phyloP scores from a whole-genome alignment of 225 moss, liverwort and hornwort genomes.

The Bryum argenteum region DNA sequence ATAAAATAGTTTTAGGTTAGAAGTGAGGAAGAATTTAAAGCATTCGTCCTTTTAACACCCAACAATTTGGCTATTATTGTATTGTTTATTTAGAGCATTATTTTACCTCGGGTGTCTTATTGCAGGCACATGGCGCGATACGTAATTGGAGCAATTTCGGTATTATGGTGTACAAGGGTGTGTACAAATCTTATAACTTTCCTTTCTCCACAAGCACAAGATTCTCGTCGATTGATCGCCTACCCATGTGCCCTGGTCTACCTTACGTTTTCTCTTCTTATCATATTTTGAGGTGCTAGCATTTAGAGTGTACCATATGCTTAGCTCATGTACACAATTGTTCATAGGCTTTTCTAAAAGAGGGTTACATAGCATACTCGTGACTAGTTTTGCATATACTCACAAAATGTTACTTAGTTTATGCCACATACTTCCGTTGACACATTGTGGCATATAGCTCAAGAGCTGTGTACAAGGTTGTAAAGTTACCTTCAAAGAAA shows the following conservation, averaged over 20 bases:
- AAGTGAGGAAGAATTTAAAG: too few relatives aligned
- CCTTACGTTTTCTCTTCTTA: constrained; percentile 74
- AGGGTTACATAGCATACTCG: background rate
- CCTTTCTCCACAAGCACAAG: constrained; percentile 77
- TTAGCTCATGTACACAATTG: constrained; percentile 20
- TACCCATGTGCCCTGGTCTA: constrained; percentile 86
- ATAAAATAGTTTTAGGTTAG: too few relatives aligned
- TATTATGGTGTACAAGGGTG: constrained; percentile 80
- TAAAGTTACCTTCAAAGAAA: constrained; percentile 26
- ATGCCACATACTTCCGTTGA: constrained; percentile 17
- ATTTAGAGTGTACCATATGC: constrained; percentile 23
- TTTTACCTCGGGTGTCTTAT: background rate
- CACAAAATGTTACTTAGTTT: background rate
- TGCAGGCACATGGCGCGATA: constrained; percentile 61
- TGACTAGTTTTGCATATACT: background rate
- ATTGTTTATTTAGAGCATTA: background rate
- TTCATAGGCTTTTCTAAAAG: background rate
- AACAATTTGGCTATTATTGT: too few relatives aligned
- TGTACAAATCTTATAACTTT: constrained; percentile 78
- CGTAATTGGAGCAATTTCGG: constrained; percentile 60
- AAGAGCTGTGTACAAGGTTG: constrained; percentile 24
- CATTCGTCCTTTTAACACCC: too few relatives aligned
- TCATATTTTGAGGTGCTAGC: constrained; percentile 50
- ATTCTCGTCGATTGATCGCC: constrained; percentile 76
- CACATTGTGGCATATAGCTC: constrained; percentile 28